Percentiles rank a stretch among this genome's conserved stretches.
Conservation (phyloP, 495 filamentous ascomycete genomes). For the Friedmanniomyces endolithicus region DNA sequence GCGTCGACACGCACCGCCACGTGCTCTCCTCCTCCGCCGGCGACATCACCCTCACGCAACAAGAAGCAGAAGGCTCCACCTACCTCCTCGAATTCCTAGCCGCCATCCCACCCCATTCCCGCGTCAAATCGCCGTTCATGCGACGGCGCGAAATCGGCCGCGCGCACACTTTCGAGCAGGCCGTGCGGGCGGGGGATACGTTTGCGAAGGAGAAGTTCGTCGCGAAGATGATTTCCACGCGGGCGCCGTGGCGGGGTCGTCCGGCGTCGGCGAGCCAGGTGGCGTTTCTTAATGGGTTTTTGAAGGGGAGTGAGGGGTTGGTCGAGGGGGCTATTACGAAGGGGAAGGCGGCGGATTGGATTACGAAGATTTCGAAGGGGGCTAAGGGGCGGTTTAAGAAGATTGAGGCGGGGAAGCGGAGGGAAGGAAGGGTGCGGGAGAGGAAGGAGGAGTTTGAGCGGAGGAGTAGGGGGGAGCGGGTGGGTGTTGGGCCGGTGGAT, state of each 20-base stretch:
- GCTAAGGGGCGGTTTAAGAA: slow-evolving; percentile 55
- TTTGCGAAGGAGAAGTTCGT: slow-evolving; percentile 56
- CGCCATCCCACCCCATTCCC: neutral
- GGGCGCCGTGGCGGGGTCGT: slow-evolving; percentile 51
- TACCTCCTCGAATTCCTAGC: neutral
- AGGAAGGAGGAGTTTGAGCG: slow-evolving; percentile 27
- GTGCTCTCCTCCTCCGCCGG: slow-evolving; percentile 47
- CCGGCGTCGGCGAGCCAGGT: slow-evolving; percentile 61
- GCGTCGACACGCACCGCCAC: slow-evolving; percentile 50
- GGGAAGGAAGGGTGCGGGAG: slow-evolving; percentile 32
- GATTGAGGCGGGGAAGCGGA: slow-evolving; percentile 39
- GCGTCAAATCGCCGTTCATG: slow-evolving; percentile 44
- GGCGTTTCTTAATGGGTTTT: slow-evolving; percentile 55
- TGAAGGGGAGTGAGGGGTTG: slow-evolving; percentile 43
- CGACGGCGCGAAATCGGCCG: slow-evolving; percentile 52
- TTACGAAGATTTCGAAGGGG: slow-evolving; percentile 79
- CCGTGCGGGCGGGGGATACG: slow-evolving; percentile 71
- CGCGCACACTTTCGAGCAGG: slow-evolving; percentile 49
- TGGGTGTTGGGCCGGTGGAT: neutral
- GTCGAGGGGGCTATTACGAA: slow-evolving; percentile 50
- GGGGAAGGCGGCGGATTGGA: slow-evolving; percentile 80
- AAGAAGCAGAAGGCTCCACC: neutral
- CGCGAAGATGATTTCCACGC: slow-evolving; percentile 41
- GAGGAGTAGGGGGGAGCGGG: neutral
- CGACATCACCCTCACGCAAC: slow-evolving; percentile 36